Evolutionary conservation across 305 asterid species (phyloP).

Genomic region (Salvia sclarea): DNA sequence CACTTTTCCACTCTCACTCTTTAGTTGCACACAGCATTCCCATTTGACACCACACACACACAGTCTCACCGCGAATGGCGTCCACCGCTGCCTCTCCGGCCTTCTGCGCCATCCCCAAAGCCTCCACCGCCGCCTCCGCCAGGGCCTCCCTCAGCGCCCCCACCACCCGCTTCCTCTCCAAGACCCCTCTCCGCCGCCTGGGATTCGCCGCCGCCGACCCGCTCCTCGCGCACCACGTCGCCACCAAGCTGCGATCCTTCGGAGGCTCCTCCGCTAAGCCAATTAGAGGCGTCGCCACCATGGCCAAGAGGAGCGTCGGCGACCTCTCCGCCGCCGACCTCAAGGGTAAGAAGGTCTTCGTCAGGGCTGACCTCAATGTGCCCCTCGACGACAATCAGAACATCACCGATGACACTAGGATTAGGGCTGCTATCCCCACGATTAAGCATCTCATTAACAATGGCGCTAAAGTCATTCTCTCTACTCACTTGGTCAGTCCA

Average conservation of each 20-base stretch:
- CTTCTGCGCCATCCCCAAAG: constrained; percentile 50
- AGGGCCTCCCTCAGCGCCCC: constrained; percentile 37
- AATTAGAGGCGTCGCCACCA: constrained; percentile 52
- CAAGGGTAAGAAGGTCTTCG: constrained; percentile 76
- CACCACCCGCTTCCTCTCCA: constrained; percentile 58
- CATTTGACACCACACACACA: not conserved
- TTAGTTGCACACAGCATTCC: not conserved
- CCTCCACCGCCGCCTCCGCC: constrained; percentile 43
- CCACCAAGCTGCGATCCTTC: constrained; percentile 62
- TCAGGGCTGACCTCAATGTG: constrained; percentile 80
- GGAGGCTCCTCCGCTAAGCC: constrained; percentile 37
- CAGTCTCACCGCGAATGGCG: constrained; percentile 47
- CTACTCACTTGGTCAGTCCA: constrained; percentile 65
- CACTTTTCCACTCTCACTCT: not conserved
- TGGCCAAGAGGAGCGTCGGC: constrained; percentile 83
- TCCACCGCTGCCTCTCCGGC: constrained; percentile 67
- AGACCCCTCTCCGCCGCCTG: constrained; percentile 52
- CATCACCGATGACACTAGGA: constrained; percentile 81
- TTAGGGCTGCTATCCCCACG: constrained; percentile 80
- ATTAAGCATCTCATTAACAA: constrained; percentile 62
- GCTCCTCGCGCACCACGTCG: constrained; percentile 48
- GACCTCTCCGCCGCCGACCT: constrained; percentile 61
- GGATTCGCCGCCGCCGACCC: constrained; percentile 60
- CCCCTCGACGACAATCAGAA: constrained; percentile 78
- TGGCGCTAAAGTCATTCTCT: constrained; percentile 76